Evolutionary conservation across 2,329 filamentous ascomycete genomes (phyloP), one percentile per base, ranked within the genome.

Genomic region (Penicillium sp.): DNA sequence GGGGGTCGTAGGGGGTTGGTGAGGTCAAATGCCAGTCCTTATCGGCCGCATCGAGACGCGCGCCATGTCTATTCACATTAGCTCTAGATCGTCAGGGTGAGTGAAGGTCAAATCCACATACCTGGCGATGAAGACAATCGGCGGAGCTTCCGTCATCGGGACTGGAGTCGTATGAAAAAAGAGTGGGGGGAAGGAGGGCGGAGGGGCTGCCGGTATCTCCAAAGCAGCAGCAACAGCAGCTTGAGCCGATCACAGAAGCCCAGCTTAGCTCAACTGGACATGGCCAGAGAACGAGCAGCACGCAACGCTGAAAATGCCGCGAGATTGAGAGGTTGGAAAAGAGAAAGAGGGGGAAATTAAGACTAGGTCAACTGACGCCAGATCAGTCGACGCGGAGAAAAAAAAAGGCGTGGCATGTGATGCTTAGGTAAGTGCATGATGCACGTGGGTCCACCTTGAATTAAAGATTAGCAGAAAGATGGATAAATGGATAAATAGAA

Each of bases 1-100:
- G 95, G 67, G 95, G 92, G 68, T 99, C 94, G 81, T 98, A 99
- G 1, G 95, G 95, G 6, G 92, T 93, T 1, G 93, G 91, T 6
- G 95, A 97, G 33, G 91, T 90, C 57, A 97, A 84, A 76, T 97
- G 92, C 95, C 95, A 99, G 76, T 92, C 87, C 75, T 93, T 93
- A 82, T 99, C 93, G 64, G 93, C 93, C 58, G 92, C 92, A 76
- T 99, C 95, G 60, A 99, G 89, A 68, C 95, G 90, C 70, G 93
- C 91, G 72, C 95, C 95, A 78, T 99, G 95, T 78, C 95, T 89
- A 57, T 61, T 49, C 49, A n/a, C 45, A 51, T 92, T 85, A 49
- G 67, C 55, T 48, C 11, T 30, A 42, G 6, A 13, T 25, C 19
- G 19, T 22, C 10, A 51, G 38, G n/a, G 52, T 52, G 25, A 54